These are phyloP conservation scores for Nicotiana knightiana DNA, from an alignment of 257 asterid species.

Conservation along the genomic window DNA sequence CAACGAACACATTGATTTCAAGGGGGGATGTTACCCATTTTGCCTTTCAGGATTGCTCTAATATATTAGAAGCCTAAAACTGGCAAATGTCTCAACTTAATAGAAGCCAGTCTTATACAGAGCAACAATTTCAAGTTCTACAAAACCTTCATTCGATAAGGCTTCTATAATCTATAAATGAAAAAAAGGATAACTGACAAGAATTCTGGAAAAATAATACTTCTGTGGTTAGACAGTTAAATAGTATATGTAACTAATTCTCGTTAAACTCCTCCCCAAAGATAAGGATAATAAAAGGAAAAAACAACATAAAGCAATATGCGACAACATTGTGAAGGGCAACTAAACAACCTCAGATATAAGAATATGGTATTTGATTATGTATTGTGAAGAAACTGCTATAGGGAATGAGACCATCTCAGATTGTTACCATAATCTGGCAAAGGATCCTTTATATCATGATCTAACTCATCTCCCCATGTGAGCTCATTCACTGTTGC, in stretches of 20 bases:
- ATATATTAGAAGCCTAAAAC: not conserved
- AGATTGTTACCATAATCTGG: slow-evolving; percentile 70
- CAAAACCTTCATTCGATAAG: not conserved
- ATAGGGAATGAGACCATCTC: not conserved
- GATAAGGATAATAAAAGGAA: not conserved
- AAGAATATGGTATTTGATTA: not conserved
- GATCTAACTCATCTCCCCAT: slow-evolving; percentile 72
- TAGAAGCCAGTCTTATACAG: not conserved
- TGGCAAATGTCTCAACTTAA: not conserved
- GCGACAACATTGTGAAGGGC: not conserved
- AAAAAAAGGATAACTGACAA: too few species aligned
- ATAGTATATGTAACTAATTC: not conserved
- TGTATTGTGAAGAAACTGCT: not conserved
- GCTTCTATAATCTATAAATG: not conserved
- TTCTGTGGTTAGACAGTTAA: not conserved
- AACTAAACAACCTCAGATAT: not conserved
- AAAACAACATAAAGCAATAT: not conserved
- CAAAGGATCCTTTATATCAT: slow-evolving; percentile 39
- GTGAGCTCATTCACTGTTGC: slow-evolving; percentile 70
- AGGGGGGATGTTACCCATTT: not conserved
- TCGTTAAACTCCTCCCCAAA: not conserved
- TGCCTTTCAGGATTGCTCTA: not conserved
- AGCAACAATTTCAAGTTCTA: not conserved
- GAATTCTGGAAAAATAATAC: too few species aligned
- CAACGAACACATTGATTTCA: not conserved